phyloP scores from a whole-genome alignment of 2,329 filamentous ascomycete species.

The Penicillium sp. region DNA sequence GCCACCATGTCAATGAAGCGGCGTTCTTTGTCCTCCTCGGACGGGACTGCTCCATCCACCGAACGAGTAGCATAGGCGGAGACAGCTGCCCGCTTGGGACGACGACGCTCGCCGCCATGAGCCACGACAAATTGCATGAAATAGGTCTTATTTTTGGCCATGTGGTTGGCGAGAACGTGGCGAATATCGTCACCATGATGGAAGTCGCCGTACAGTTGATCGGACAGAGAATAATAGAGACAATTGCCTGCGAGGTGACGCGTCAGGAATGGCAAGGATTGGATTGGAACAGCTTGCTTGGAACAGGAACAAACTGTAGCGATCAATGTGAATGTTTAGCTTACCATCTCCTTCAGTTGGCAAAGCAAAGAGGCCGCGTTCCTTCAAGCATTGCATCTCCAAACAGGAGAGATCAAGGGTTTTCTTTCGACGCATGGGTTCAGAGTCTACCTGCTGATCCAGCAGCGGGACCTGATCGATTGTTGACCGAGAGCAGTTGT shows the following conservation, averaged over 20 bases:
- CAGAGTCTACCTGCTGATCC: conserved; percentile 23
- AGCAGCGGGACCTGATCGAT: conserved; percentile 17
- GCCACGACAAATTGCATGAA: conserved; percentile 68
- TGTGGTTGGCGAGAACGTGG: conserved; percentile 64
- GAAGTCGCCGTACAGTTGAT: conserved; percentile 69
- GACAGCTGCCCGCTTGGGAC: conserved; percentile 59
- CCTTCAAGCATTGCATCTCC: conserved; percentile 56
- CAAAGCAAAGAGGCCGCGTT: conserved; percentile 64
- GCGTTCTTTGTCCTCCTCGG: conserved; percentile 61
- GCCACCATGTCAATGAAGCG: conserved; percentile 65
- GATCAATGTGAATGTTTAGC: conserved; percentile 31
- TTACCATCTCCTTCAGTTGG: conserved; percentile 68
- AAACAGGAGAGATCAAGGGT: conserved; percentile 35
- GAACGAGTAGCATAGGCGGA: conserved; percentile 55
- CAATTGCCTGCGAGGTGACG: conserved; percentile 64
- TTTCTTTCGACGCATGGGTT: conserved; percentile 25
- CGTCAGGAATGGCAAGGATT: conserved; percentile 29
- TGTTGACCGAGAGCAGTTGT: conserved; percentile 12
- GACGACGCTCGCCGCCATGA: conserved; percentile 63
- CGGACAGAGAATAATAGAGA: conserved; percentile 71
- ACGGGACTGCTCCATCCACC: conserved; percentile 50
- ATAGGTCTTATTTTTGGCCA: conserved; percentile 64
- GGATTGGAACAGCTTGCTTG: conserved; percentile 11
- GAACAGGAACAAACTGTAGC: conserved; percentile 8
- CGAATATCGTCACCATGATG: conserved; percentile 65